Base-by-base conservation (phyloP, 2,329 filamentous ascomycete species). In the Penicillium sp. region DNA sequence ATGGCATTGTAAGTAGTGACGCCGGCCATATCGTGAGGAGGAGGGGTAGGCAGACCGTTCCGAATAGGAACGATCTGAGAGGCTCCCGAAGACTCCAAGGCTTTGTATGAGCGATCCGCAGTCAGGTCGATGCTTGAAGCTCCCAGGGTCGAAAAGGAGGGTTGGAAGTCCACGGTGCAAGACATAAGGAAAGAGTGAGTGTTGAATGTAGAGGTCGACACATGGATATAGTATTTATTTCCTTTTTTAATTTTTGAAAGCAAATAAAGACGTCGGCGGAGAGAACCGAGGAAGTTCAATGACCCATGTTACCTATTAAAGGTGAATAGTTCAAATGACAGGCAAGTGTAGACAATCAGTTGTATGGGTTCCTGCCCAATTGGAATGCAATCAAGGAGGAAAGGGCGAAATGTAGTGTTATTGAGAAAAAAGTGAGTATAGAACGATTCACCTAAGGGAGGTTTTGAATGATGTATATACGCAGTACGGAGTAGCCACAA, bases 1-100 rank as follows among this genome's bases (percentile, higher is more conserved):
- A 68, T 53, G 27, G 60, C 61, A 52, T 67, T 70, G 50, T 70
- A 69, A 27, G 70, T 62, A 27, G 70, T 62, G 40, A 72, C 58
- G n/a, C 70, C 68, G 41, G 64, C 69, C 71, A 73, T 73, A 42
- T 73, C 70, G 66, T 56, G 59, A 31, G 70, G 71, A 31, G 70
- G 71, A 49, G 70, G 70, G 22, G 70, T 72, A 18, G 68, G 70
- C 31, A 73, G 59, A 58, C 70, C 70, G 69, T 67, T 67, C 62
- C 68, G 58, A 43, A 69, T 66, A 42, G 69, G 64, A 65, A 63
- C 65, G 54, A 65, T 65, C 65, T 66, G 69, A 50, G 45, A 46
- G 22, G 56, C 53, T 41, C 59, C 58, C 31, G 61, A 52, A 40
- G 55, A 37, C 38, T 60, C 56, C 44, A 46, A 45, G 41, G 46